Evolutionary conservation across 805 yeast genomes (phyloP).

Genomic region (Wickerhamomyces pijperi): DNA sequence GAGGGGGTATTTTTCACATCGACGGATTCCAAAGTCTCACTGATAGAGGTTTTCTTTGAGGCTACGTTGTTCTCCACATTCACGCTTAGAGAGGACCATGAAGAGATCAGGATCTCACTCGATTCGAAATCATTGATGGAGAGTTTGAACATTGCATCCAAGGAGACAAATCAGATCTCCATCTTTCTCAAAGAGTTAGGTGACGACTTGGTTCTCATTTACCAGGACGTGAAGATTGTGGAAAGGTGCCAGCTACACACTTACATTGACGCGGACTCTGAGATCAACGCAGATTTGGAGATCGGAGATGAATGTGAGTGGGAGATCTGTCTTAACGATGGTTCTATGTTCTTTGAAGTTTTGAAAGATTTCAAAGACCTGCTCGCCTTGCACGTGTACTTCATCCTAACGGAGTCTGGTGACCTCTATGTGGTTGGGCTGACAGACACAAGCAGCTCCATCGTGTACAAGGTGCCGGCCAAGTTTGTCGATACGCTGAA

Average conservation of each 20-base stretch:
- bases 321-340: constrained; percentile 34
- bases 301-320: constrained; percentile 24
- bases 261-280: constrained; percentile 17
- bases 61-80: constrained; percentile 24
- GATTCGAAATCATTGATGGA: constrained; percentile 38
- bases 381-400: constrained; percentile 36
- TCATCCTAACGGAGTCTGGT: constrained; percentile 50
- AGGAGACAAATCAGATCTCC: constrained; percentile 31
- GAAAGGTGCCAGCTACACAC: constrained; percentile 51
- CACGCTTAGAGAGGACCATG: constrained; percentile 14
- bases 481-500: constrained; percentile 19
- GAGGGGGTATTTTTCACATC: constrained; percentile 44
- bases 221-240: constrained; percentile 40
- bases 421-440: constrained; percentile 31
- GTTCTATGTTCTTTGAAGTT: constrained; percentile 41
- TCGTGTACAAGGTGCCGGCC: constrained; percentile 43
- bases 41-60: constrained; percentile 26
- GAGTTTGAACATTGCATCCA: constrained; percentile 34
- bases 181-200: constrained; percentile 39
- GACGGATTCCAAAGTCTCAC: constrained; percentile 20
- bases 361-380: constrained; percentile 47
- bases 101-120: constrained; percentile 24
- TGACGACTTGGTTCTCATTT: constrained; percentile 41
- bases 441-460: constrained; percentile 51
- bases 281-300: background rate